Evolutionary conservation across 768 basidiomycete species (phyloP).

Genomic region (Russula sp.): DNA sequence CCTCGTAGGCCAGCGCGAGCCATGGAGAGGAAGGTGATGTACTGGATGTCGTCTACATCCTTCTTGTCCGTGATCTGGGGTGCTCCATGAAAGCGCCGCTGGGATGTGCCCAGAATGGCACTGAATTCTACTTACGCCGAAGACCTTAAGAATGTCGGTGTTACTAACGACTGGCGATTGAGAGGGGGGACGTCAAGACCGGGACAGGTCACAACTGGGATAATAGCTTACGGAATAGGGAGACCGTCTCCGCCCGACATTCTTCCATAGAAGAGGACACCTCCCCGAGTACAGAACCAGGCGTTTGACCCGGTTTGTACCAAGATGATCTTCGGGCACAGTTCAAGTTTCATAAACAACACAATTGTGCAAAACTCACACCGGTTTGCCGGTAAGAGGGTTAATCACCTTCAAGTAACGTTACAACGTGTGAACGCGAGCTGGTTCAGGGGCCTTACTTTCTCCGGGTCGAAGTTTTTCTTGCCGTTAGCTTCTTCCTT

Average conservation of each 20-base stretch:
- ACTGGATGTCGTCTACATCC: conserved; percentile 72
- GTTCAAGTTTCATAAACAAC: neutral
- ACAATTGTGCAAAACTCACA: conserved; percentile 37
- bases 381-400: conserved; percentile 68
- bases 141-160: conserved; percentile 68
- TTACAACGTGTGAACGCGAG: neutral
- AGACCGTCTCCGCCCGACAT: conserved; percentile 86
- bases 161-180: conserved; percentile 57
- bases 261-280: conserved; percentile 90
- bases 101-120: neutral
- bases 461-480: conserved; percentile 74
- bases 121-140: conserved; percentile 42
- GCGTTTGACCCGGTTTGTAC: conserved; percentile 85
- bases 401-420: conserved; percentile 53
- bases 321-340: conserved; percentile 51
- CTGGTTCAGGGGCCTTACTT: conserved; percentile 29
- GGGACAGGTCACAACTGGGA: neutral
- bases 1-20: conserved; percentile 75
- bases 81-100: neutral
- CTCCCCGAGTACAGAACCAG: conserved; percentile 75
- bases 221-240: conserved; percentile 56
- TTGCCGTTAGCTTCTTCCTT: conserved; percentile 68
- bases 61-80: conserved; percentile 56
- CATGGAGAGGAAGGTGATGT: conserved; percentile 78
- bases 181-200: neutral